Base-by-base conservation (phyloP, 805 yeast species). In the Yamadazyma takamatsuzukensis region DNA sequence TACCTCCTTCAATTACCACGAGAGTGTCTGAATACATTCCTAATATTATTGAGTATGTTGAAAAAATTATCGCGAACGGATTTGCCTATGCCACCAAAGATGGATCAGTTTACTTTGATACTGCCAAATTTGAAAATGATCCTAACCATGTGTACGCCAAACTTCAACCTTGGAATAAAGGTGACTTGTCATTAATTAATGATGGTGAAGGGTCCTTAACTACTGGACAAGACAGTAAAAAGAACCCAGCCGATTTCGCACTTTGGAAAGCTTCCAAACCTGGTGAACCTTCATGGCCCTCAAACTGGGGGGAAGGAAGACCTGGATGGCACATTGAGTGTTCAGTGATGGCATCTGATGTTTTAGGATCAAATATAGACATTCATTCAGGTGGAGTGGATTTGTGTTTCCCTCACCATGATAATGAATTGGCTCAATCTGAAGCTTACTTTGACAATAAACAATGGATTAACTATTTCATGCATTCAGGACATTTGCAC, bases 261-360 rank as follows among this genome's bases (percentile, higher is more conserved):
- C 70, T 93, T 21, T 93, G 98, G 98, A 93, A 93, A 56, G 78
- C 89, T 0, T 83, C 95, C 6, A 93, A 93, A 56, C 90, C 95
- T 6, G 98, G 98, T 48, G 98, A 93, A 64, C 98, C 98, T 15
- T 74, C 78, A 29, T 93, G 97, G 97, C 75, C 71, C 5, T 86
- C 96, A 2, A 89, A 90, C 17, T 93, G 97, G 97, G 98, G 98
- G 16, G 70, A 70, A 38, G 98, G 98, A 33, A 81, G 98, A 58
- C 98, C 98, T 10, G 98, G 98, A 4, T 93, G 98, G 98, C 98
- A 93, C 58, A 93, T 93, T 57, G 98, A 93, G 64, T 93, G 98
- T 72, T 88, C 97, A 6, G 98, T 93, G 14, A 93, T 93, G 98
- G 97, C 97, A 2, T 74, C 88, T 32, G 95, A 88, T 46, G 73